Conservation (phyloP, 2,329 filamentous ascomycete genomes). For the Macroventuria anomochaeta region DNA sequence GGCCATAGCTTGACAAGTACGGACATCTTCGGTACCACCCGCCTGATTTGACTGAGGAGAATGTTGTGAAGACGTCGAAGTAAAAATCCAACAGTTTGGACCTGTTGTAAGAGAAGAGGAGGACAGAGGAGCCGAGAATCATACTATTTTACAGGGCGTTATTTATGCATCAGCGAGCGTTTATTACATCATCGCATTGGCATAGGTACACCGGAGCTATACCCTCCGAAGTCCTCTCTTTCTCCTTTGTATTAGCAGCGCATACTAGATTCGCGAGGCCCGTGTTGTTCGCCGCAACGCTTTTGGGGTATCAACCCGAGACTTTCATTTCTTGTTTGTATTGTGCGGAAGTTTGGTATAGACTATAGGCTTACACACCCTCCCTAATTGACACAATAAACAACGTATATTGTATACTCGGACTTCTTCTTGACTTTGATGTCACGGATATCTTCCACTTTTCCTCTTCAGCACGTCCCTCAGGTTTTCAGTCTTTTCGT, state of each 20-base stretch:
- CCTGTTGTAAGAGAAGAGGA: neutral
- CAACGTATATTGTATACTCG: neutral
- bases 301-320: slow-evolving; percentile 1
- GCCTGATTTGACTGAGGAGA: neutral
- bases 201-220: slow-evolving; percentile 5
- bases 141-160: neutral
- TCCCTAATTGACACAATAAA: slow-evolving; percentile 9
- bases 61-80: neutral
- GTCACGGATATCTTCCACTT: too few relatives aligned
- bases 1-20: neutral
- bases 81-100: too few relatives aligned
- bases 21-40: neutral
- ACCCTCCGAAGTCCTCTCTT: neutral
- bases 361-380: slow-evolving; percentile 6
- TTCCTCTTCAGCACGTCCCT: too few relatives aligned
- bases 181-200: slow-evolving; percentile 12
- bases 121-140: neutral
- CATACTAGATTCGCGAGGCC: slow-evolving; percentile 6
- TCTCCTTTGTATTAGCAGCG: slow-evolving; percentile 18
- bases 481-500: too few relatives aligned
- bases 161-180: slow-evolving; percentile 16
- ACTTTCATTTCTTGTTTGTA: slow-evolving; percentile 8
- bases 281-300: neutral
- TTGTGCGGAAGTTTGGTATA: slow-evolving; percentile 1
- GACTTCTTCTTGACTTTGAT: neutral